Evolutionary conservation across 2,329 filamentous ascomycete genomes (phyloP).

Genomic region (Metarhizium robertsii): DNA sequence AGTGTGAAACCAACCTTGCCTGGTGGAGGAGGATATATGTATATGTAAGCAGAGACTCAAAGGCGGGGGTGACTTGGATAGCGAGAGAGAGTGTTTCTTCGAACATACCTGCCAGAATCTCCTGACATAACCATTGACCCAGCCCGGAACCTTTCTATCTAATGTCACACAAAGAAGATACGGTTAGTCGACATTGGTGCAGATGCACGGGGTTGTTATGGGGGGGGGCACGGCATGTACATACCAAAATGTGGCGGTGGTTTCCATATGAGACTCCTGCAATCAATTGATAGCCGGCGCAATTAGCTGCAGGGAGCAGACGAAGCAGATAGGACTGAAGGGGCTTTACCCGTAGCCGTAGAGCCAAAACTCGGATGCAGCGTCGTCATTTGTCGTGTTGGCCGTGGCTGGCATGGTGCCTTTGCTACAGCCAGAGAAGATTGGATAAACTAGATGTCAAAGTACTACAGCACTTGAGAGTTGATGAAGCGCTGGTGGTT

Average conservation of each 20-base stretch:
- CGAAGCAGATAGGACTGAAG: background rate
- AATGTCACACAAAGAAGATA: background rate
- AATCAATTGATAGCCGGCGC: background rate
- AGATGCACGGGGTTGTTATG: background rate
- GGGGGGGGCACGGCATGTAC: conserved; percentile 17
- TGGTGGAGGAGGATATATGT: background rate
- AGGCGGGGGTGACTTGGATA: conserved; percentile 1
- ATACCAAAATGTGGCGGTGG: conserved; percentile 91
- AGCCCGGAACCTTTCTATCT: conserved; percentile 83
- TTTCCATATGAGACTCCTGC: conserved; percentile 90
- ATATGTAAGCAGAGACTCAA: background rate
- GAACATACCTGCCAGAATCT: conserved; percentile 90
- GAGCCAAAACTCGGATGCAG: conserved; percentile 71
- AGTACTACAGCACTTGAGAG: too few species aligned
- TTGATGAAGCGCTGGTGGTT: background rate
- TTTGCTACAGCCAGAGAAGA: background rate
- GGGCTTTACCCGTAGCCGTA: conserved; percentile 82
- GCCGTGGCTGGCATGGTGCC: background rate
- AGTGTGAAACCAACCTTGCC: conserved; percentile 5
- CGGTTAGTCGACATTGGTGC: background rate
- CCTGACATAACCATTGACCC: conserved; percentile 86
- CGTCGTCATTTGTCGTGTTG: conserved; percentile 10
- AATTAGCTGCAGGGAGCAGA: background rate
- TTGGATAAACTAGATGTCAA: too few species aligned
- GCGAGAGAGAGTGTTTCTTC: background rate